Evolutionary conservation across 306 rosid species (phyloP).

Genomic region (Quillaja saponaria): DNA sequence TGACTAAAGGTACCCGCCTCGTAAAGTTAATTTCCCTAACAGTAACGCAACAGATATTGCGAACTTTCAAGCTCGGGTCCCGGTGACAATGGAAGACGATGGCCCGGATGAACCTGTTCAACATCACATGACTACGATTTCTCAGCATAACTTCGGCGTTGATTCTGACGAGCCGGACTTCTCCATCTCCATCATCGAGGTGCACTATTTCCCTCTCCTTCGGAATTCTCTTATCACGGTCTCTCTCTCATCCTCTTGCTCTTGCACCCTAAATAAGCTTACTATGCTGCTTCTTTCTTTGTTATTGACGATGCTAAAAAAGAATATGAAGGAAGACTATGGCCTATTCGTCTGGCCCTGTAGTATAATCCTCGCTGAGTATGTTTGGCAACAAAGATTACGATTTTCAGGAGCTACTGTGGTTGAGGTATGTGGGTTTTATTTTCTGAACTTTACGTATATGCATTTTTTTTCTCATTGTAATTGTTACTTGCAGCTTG

Average conservation of each 20-base stretch:
- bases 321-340: slow-evolving; percentile 83
- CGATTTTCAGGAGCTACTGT: slow-evolving; percentile 64
- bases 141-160: slow-evolving; percentile 58
- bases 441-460: background rate
- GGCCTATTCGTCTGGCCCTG: slow-evolving; percentile 95
- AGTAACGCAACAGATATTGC: too few relatives aligned
- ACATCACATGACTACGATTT: slow-evolving; percentile 49
- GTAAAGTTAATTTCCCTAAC: too few relatives aligned
- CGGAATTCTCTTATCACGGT: too few relatives aligned
- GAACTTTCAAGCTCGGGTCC: too few relatives aligned
- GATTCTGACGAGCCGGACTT: slow-evolving; percentile 34
- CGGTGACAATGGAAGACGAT: slow-evolving; percentile 46
- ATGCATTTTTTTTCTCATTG: background rate
- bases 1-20: too few relatives aligned
- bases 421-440: slow-evolving; percentile 49
- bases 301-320: slow-evolving; percentile 7
- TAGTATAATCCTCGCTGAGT: slow-evolving; percentile 72
- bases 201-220: slow-evolving; percentile 20
- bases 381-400: slow-evolving; percentile 72
- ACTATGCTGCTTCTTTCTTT: background rate
- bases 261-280: background rate
- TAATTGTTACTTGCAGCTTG: slow-evolving; percentile 49
- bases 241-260: background rate
- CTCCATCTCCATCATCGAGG: slow-evolving; percentile 69
- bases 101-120: slow-evolving; percentile 29